Evolutionary conservation across 768 basidiomycete species (phyloP), one percentile per base, ranked within the genome.

Genomic region (Tricholoma flavovirens): DNA sequence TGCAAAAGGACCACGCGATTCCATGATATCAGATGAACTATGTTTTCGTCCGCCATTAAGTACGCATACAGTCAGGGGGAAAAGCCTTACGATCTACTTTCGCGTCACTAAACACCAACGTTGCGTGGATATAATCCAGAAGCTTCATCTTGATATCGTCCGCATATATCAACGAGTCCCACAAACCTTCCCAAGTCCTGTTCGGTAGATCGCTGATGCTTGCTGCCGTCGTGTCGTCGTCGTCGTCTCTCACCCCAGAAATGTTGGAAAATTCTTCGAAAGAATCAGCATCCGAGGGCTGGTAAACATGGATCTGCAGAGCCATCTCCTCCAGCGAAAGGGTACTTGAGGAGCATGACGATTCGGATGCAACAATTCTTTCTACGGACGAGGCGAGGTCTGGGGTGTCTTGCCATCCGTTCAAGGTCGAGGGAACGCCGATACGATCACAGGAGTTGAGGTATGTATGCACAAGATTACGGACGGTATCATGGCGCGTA

Each of bases 1-100:
- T 98, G 95, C 12, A 99, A 76, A 7, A 99, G 75, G 1, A 98
- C 90, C 12, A 99, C 87, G 2, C 96, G 84, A 66, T 98, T 98
- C 94, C 95, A 98, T 0, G 92, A 87, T 10, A 98, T 84, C 35
- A 98, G 78, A 65, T 98, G 96, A 71, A 84, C 90, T 91, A 50
- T n/a, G 33, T 32, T 38, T 35, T 21, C 65, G 36, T 21, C 64
- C 51, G 53, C 54, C 17, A 49, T 38, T 48, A 36, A 56, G 56
- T 46, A 52, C 24, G 11, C 1, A 26, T 32, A 30, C 17, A 49
- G 40, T 24, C 30, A 40, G 38, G 11, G 14, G 57, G 17, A 55
- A 56, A 57, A 30, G 46, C 75, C 88, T 60, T 58, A 92, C 90
- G 87, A 63, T 93, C 89, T 24, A 93, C 83, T 63, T 84, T 80